Evolutionary conservation across 805 yeast genomes (phyloP), one percentile per base, ranked within the genome.

Genomic region (Nakazawaea ishiwadae): DNA sequence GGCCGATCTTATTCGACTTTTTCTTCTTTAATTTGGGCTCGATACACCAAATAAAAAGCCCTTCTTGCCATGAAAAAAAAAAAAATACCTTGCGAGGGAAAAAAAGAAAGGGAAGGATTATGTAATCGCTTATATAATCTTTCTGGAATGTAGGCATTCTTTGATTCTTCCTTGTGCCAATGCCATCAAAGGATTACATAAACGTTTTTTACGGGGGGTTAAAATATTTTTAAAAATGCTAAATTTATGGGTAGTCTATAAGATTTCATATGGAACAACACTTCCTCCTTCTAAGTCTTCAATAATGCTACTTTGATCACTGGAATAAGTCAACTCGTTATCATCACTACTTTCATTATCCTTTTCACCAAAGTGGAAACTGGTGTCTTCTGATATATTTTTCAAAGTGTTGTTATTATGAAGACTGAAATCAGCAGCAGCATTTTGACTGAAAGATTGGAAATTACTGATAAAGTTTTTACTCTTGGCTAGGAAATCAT

Each of bases 221-320:
- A 23, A 23, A 23, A 23, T 8, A 23, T 23, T 7, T 23, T 11
- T 23, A 23, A 23, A 23, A 8, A 11, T 32, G 15, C 5, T 8
- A 18, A 14, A 24, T 42, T 31, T 38, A 15, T 38, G 16, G 14
- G n/a, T 10, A 20, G 20, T 27, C 20, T 32, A 21, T 10, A 23
- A n/a, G n/a, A 33, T 27, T 7, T 44, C 42, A 26, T 40, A 35
- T 6, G 51, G 47, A 21, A 35, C 33, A 2, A 45, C 49, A 4
- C 50, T 51, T 2, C 59, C 58, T 2, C 60, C 62, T 36, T 54
- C 52, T 31, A 55, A 55, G 8, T 50, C 52, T 14, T 43, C 46
- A 3, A 15, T 32, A 5, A 27, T 19, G 5, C 16, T 27, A 14
- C 30, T 23, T 2, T 23, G 31, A 16, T 43, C 42, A 14, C 31